Base-by-base conservation (phyloP, 2,329 filamentous ascomycete species). In the Thermothelomyces thermophilus region DNA sequence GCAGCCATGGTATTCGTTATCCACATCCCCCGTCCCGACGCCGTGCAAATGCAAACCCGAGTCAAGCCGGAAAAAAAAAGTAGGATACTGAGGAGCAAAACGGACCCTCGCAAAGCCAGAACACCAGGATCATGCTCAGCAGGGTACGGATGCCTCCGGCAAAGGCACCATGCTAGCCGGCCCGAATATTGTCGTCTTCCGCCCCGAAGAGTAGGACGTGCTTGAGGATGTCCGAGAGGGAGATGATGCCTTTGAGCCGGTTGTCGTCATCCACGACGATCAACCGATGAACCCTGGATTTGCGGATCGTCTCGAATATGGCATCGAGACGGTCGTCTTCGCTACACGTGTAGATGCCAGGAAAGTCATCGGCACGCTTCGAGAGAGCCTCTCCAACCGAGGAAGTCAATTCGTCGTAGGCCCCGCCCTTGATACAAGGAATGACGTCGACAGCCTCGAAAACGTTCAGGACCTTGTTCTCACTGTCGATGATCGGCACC, bases 401-500 rank as follows among this genome's bases (percentile, higher is more conserved):
- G 17, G 90, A 80, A 52, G 86, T 83, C 50, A 98, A 74, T 58
- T 96, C 91, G 57, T 97, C 93, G 63, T 97, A 97, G 31, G 83
- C 83, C 17, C 90, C 90, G 19, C 89, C 90, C 69, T 94, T 95
- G 70, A 98, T 95, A 61, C 95, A 83, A 0, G 90, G 86, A 59
- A 98, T 95, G 53, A 98, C 90, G 68, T 98, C 93, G 44, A 98
- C 90, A 1, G 93, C 88, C 70, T 98, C 94, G 63, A 98, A 98
- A 10, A 97, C 90, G 63, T 98, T 98, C 56, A 97, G 80, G 0
- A 98, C 82, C 68, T 80, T 72, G 61, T 77, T 75, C 33, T 89
- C 81, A 42, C 79, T 78, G 62, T 97, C 93, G 48, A 98, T 73
- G 50, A 98, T 93, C 9, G 93, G 93, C 31, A 98, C 86, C 62